These are phyloP conservation scores for Saccharomycopsis vini DNA, from an alignment of 805 yeast genomes.

Conservation along the genomic window DNA sequence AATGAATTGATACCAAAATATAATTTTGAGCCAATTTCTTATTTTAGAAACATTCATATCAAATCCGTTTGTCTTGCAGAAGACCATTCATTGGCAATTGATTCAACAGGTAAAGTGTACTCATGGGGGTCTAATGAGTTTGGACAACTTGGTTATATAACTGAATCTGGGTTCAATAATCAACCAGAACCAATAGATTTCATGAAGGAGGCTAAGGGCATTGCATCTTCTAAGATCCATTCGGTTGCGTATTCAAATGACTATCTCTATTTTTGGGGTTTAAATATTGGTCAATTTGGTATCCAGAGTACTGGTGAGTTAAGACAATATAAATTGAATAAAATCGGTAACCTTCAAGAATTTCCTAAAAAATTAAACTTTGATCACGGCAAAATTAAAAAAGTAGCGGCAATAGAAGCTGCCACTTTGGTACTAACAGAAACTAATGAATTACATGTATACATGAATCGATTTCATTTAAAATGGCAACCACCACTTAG, in stretches of 20 bases:
- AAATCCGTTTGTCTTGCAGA: conserved; percentile 43
- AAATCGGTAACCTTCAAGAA: conserved; percentile 32
- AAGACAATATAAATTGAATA: conserved; percentile 22
- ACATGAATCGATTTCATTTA: conserved; percentile 47
- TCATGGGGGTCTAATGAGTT: conserved; percentile 73
- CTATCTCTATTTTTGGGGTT: conserved; percentile 61
- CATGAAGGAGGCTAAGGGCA: conserved; percentile 32
- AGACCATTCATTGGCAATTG: conserved; percentile 58
- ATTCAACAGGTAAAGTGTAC: conserved; percentile 44
- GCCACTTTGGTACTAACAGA: conserved; percentile 58
- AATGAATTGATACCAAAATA: conserved; percentile 31
- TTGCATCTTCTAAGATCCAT: conserved; percentile 61
- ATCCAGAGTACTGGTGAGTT: not conserved
- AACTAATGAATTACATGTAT: conserved; percentile 54
- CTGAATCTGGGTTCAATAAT: conserved; percentile 21
- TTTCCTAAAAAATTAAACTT: conserved; percentile 35
- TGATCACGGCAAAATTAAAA: conserved; percentile 39
- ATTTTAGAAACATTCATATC: conserved; percentile 27
- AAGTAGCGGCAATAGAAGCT: conserved; percentile 55
- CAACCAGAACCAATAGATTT: conserved; percentile 26
- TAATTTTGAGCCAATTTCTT: conserved; percentile 35
- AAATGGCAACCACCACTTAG: conserved; percentile 32
- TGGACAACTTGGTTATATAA: conserved; percentile 56
- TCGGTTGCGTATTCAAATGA: conserved; percentile 50
- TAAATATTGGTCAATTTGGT: conserved; percentile 78